Evolutionary conservation across 2,329 filamentous ascomycete genomes (phyloP), one percentile per base, ranked within the genome.

Genomic region (Aspergillus sp.): DNA sequence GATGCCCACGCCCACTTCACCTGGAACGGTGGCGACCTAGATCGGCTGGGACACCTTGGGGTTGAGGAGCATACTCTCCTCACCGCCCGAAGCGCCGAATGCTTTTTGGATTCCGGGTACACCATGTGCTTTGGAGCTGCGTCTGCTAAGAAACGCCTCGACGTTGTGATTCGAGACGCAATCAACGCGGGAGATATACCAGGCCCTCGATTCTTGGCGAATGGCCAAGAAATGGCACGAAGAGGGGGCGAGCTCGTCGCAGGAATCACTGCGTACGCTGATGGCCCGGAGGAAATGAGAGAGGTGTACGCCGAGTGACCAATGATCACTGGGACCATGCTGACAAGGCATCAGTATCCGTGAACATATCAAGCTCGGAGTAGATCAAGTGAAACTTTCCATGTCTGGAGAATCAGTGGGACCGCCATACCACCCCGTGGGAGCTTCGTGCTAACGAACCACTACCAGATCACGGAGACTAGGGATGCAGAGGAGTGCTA

Each of bases 161-260:
- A 80, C 53, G 58, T 75, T 13, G 78, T 78, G 2, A 71, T 80
- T 41, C 64, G 77, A 25, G 71, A 80, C 57, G 76, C 74, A 0
- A 80, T 81, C 55, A 80, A 80, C 31, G 68, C 69, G 1, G 79
- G 77, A 0, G 65, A 74, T 47, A 72, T 80, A 5, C 75, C 77
- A 1, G 78, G 78, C 1, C 78, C 77, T 3, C 66, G 77, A 14
- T 77, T 71, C 49, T 67, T 80, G 0, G 76, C 77, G 1, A 81
- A 80, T 57, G 75, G 72, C 0, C 72, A 76, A 53, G 78, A 81
- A 58, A 79, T 81, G 49, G 74, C 76, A 2, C 61, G 67, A 5
- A 64, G 64, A 16, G 75, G 74, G 50, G 78, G 77, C 0, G 77
- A 77, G 11, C 63, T 81, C 1, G 71, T 77, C 4, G 58, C 68